These are phyloP conservation scores for Paramecium primaurelia DNA, from an alignment of 73 alveolate species.

Conservation along the genomic window DNA sequence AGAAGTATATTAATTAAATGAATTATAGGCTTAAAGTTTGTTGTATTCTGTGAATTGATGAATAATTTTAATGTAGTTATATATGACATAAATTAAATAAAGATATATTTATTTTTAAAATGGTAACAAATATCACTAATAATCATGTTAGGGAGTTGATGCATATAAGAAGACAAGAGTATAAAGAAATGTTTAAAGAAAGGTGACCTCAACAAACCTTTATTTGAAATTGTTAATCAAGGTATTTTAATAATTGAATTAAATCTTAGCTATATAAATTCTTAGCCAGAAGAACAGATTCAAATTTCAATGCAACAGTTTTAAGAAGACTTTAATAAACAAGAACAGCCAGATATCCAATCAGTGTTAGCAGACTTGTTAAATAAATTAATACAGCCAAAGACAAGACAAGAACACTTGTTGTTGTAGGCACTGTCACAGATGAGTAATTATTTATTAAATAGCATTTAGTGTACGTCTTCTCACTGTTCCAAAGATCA, in stretches of 20 bases:
- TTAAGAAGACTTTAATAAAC: conserved; percentile 87
- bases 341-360: conserved; percentile 89
- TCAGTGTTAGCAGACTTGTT: conserved; percentile 89
- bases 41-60: background rate
- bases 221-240: conserved; percentile 55
- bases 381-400: conserved; percentile 68
- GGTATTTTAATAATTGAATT: background rate
- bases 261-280: conserved; percentile 84
- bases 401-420: conserved; percentile 78
- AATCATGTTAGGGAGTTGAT: conserved; percentile 22
- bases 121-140: background rate
- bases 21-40: background rate
- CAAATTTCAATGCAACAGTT: conserved; percentile 90
- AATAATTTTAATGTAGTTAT: background rate
- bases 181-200: conserved; percentile 40
- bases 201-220: conserved; percentile 65
- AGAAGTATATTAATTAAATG: background rate
- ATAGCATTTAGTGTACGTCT: conserved; percentile 67
- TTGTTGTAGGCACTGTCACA: conserved; percentile 95
- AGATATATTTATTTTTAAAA: conserved; percentile 3
- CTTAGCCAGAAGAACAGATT: conserved; percentile 96
- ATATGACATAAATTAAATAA: conserved; percentile 2
- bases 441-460: conserved; percentile 65
- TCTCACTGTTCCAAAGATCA: conserved; percentile 88
- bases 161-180: conserved; percentile 52